phyloP scores from a whole-genome alignment of 1,284 basidiomycete species.

The Cryptococcus sp. region DNA sequence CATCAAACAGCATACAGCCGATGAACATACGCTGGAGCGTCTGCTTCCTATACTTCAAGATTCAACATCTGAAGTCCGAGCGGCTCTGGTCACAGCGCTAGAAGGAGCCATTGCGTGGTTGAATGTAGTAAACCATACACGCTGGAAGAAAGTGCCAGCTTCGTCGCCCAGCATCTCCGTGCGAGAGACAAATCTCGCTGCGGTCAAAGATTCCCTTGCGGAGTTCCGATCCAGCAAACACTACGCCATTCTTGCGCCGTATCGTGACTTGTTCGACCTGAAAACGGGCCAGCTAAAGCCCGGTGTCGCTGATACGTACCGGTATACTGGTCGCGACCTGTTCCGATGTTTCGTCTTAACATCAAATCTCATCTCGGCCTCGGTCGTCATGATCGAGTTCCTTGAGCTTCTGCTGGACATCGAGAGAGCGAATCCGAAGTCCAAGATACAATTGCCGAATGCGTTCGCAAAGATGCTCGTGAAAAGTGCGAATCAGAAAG shows the following conservation, averaged over 20 bases:
- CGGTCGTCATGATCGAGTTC: conserved; percentile 42
- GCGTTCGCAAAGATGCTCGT: conserved; percentile 52
- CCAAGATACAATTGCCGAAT: conserved; percentile 55
- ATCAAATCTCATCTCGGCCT: conserved; percentile 50
- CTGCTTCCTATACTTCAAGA: conserved; percentile 59
- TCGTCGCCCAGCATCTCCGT: conserved; percentile 28
- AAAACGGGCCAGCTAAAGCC: conserved; percentile 39
- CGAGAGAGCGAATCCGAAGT: conserved; percentile 45
- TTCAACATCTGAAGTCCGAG: conserved; percentile 57
- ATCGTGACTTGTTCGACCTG: conserved; percentile 50
- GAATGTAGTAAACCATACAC: conserved; percentile 57
- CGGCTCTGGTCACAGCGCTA: conserved; percentile 52
- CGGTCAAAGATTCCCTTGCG: conserved; percentile 51
- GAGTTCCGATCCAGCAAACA: conserved; percentile 56
- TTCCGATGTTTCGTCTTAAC: conserved; percentile 55
- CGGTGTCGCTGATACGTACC: conserved; percentile 11
- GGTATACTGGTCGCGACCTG: conserved; percentile 46
- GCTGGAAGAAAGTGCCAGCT: conserved; percentile 53
- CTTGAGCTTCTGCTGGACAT: conserved; percentile 44
- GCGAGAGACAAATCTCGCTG: conserved; percentile 54
- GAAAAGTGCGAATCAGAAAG: conserved; percentile 36
- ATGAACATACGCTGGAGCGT: conserved; percentile 33
- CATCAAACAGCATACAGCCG: conserved; percentile 20
- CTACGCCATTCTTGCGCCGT: conserved; percentile 58
- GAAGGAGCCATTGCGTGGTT: conserved; percentile 52